Conservation (phyloP, 768 basidiomycete genomes). For the Pisolithus microcarpus region DNA sequence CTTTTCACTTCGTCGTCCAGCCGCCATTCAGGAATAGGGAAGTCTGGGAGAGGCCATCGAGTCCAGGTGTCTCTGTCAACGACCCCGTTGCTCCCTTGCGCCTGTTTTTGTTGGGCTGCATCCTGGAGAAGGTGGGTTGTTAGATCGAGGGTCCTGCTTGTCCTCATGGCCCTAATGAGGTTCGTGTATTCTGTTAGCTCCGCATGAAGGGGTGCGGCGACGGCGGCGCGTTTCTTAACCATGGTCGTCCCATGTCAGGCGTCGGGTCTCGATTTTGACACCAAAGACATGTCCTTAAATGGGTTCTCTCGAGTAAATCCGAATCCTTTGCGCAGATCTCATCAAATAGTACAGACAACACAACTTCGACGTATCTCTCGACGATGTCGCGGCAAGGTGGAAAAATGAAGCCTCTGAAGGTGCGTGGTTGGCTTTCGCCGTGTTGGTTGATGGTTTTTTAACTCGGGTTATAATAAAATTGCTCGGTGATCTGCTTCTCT, state of each 20-base stretch:
- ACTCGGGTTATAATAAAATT: background rate
- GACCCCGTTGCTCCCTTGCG: conserved; percentile 19
- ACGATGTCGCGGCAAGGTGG: conserved; percentile 61
- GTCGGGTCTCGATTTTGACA: too few relatives aligned
- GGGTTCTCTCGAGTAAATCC: too few relatives aligned
- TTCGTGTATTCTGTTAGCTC: conserved; percentile 65
- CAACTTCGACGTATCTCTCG: background rate
- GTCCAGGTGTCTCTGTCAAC: conserved; percentile 51
- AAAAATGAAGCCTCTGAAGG: conserved; percentile 86
- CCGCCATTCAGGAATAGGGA: conserved; percentile 61
- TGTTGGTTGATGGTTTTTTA: background rate
- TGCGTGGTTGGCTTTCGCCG: conserved; percentile 17
- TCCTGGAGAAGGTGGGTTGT: conserved; percentile 40
- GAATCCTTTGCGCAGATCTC: background rate
- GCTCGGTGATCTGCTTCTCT: background rate
- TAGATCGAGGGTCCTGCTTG: conserved; percentile 51
- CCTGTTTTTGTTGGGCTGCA: conserved; percentile 5
- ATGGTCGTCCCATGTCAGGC: background rate
- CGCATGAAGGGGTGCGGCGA: conserved; percentile 50
- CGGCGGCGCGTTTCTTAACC: conserved; percentile 35
- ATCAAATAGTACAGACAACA: background rate
- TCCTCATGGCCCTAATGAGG: conserved; percentile 57
- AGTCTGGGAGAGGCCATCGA: conserved; percentile 70
- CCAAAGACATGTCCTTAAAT: too few relatives aligned
- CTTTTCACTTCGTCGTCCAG: conserved; percentile 60